A percentile compares a stretch with the other conserved stretches of the same genome.
phyloP scores from a whole-genome alignment of 805 yeast species.

The Starmerella geochares region DNA sequence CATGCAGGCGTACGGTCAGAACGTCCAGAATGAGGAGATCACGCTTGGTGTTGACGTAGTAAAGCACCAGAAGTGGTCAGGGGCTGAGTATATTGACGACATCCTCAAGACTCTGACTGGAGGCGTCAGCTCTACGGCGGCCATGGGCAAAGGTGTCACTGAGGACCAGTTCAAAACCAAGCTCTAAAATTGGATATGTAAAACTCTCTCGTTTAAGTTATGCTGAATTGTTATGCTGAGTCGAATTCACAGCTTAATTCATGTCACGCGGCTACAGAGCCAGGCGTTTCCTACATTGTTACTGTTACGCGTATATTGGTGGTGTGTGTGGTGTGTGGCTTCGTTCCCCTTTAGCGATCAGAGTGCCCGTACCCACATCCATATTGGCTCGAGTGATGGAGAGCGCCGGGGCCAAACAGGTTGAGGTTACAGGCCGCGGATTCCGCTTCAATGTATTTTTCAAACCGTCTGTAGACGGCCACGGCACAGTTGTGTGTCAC shows the following conservation, averaged over 20 bases:
- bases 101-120: conserved; percentile 83
- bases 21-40: conserved; percentile 79
- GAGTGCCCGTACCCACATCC: conserved; percentile 3
- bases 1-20: conserved; percentile 90
- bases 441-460: conserved; percentile 13
- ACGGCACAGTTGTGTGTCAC: conserved; percentile 52
- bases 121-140: conserved; percentile 91
- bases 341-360: neutral
- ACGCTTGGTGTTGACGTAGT: conserved; percentile 86
- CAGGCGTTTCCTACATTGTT: neutral
- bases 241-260: too few relatives aligned
- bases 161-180: conserved; percentile 66
- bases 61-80: conserved; percentile 98
- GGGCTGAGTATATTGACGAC: conserved; percentile 92
- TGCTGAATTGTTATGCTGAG: neutral
- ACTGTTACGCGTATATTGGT: neutral
- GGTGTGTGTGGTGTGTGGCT: too few relatives aligned
- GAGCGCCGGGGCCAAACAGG: neutral
- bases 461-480: conserved; percentile 8
- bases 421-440: conserved; percentile 6
- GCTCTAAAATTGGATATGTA: conserved; percentile 6
- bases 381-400: too few relatives aligned
- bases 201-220: neutral
- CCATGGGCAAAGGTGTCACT: conserved; percentile 97
- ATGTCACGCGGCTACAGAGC: too few relatives aligned